phyloP scores from a whole-genome alignment of 371 early-diverging fungal genomes.

The Actinomucor elegans region DNA sequence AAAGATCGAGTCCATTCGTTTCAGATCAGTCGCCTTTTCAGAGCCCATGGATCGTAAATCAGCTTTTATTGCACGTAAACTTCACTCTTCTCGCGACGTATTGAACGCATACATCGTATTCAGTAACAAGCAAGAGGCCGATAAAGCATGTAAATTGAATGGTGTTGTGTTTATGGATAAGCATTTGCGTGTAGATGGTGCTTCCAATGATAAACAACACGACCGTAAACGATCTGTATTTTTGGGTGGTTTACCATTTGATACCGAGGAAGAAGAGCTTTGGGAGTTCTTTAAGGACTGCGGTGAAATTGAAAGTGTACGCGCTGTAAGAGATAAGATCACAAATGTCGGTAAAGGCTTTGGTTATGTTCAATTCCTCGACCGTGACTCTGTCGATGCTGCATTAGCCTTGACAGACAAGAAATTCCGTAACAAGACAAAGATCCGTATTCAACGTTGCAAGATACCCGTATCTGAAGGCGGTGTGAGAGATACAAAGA shows the following conservation, averaged over 20 bases:
- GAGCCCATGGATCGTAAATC: slow-evolving; percentile 69
- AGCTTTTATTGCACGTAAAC: slow-evolving; percentile 74
- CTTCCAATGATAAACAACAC: slow-evolving; percentile 54
- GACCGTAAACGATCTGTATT: slow-evolving; percentile 87
- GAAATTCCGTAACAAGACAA: slow-evolving; percentile 58
- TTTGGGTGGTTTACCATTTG: slow-evolving; percentile 90
- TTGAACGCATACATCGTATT: slow-evolving; percentile 91
- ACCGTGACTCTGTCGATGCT: slow-evolving; percentile 68
- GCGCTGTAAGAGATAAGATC: slow-evolving; percentile 82
- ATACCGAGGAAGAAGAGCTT: slow-evolving; percentile 82
- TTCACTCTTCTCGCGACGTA: slow-evolving; percentile 80
- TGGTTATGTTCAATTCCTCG: slow-evolving; percentile 82
- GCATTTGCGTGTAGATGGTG: slow-evolving; percentile 88
- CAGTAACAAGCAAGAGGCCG: slow-evolving; percentile 56
- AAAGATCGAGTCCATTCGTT: slow-evolving; percentile 81
- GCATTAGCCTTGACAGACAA: slow-evolving; percentile 81
- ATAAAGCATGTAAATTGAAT: slow-evolving; percentile 70
- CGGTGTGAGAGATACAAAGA: slow-evolving; percentile 29
- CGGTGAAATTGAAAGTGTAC: slow-evolving; percentile 83
- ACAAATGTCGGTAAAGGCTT: slow-evolving; percentile 96
- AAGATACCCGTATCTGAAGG: slow-evolving; percentile 51
- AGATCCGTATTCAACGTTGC: slow-evolving; percentile 65
- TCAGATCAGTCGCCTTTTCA: slow-evolving; percentile 85
- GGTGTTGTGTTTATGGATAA: slow-evolving; percentile 81
- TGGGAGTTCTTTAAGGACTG: slow-evolving; percentile 83